Evolutionary conservation across 345 rosid genomes (phyloP), one percentile per base, ranked within the genome.

Genomic region (Dipteronia sinensis): DNA sequence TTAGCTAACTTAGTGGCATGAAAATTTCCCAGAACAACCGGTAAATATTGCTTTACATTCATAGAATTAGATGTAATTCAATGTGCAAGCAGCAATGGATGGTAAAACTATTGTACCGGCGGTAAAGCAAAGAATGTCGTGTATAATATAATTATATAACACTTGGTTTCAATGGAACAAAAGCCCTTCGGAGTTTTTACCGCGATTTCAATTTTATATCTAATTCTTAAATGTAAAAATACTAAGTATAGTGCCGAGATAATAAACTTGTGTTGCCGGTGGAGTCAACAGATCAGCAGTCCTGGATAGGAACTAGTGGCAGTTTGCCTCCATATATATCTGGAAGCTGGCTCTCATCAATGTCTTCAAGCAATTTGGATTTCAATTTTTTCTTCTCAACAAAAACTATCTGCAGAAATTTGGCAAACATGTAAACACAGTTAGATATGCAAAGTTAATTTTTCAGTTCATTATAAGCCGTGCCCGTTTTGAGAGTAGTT

Each of bases 291-390:
- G 78, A 47, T 80, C 82, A 88, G 83, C 85, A 23, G 27, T 89
- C 88, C 69, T 93, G 94, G 27, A 95, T 92, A 62, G 94, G 91
- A 69, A 88, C 85, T 59, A 91, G 77, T 0, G 92, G 84, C 72
- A 92, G 71, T 74, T 85, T 87, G 80, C 99, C 98, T 53, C 99
- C 99, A 31, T 90, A 92, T 69, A 83, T 77, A 12, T 90, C 94
- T 12, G 96, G 94, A 12, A 95, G 93, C 80, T 95, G 96, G 84
- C 81, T 79, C 79, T 92, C 94, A 25, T 91, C 98, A 0, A 95
- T 93, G 78, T 93, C 98, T 19, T 55, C 82, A 0, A 92, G 95
- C 74, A 95, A 80, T 20, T 97, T 91, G 2, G 85, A 40, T 5
- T 13, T 86, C 82, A 90, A 82, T 62, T 83, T 93, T 83, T 92